Evolutionary conservation across 164 flowering plant genomes (phyloP), one percentile per base, ranked within the genome.

Genomic region (Tetrastigma voinierianum): DNA sequence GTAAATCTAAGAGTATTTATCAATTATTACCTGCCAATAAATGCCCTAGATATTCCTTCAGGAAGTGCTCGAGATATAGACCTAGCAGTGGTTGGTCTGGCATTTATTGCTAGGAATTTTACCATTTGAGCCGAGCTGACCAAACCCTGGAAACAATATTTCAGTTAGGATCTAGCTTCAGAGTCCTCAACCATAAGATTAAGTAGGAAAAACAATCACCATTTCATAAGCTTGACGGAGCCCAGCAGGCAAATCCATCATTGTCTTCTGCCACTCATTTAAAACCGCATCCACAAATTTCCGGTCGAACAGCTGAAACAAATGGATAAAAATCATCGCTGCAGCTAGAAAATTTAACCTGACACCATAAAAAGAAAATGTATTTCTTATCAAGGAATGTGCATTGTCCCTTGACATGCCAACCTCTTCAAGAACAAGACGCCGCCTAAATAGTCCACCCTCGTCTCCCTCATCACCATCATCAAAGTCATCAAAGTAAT

Each of bases 61-160:
- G 99, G 99, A 80, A 96, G 86, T 19, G 85, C 23, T 47, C 99
- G 83, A 32, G 98, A 85, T 65, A 96, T 82, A 63, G 78, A 66
- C 73, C 99, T 87, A 19, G 80, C 77, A 25, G 89, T 83, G 11
- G 97, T 96, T 68, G 99, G 99, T 72, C 99, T 84, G 19, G 98
- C 97, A 83, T 84, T 82, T 57, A 87, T 90, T 51, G 93, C 84
- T 9, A 96, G 80, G 74, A 79, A 87, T 74, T 67, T 87, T 66
- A 90, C 97, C 90, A 96, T 79, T 79, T 93, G 97, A 51, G 97
- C 96, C 10, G 98, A 88, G 78, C 99, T 96, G n/a, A 93, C 93
- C 77, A 91, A 75, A 51, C 98, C 98, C 99, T 95, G 79, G 9
- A 77, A 57, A 46, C 44, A 65, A 74, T 48, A 62, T 57, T 23